Conservation (phyloP, 1,139 yeast species). For the Ogataea hybrid region DNA sequence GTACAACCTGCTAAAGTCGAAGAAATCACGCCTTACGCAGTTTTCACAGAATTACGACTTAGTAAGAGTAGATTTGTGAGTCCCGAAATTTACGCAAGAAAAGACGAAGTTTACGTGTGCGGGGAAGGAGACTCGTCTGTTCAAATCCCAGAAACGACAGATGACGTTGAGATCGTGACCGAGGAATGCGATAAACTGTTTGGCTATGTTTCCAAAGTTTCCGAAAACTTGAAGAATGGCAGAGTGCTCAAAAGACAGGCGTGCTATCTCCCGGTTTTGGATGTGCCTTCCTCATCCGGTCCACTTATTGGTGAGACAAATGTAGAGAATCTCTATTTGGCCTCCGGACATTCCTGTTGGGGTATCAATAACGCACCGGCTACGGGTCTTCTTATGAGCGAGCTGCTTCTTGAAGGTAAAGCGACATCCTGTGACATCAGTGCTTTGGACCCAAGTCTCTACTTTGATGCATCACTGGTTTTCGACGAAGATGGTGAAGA, state of each 20-base stretch:
- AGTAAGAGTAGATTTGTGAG: conserved; percentile 65
- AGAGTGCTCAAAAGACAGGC: conserved; percentile 85
- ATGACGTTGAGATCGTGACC: conserved; percentile 85
- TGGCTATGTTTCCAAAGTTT: conserved; percentile 74
- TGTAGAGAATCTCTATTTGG: conserved; percentile 71
- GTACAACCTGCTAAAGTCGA: conserved; percentile 72
- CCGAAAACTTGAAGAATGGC: conserved; percentile 71
- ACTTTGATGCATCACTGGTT: conserved; percentile 66
- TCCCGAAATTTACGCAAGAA: conserved; percentile 94
- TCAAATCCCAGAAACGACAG: conserved; percentile 91
- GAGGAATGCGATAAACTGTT: conserved; percentile 88
- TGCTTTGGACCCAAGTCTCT: conserved; percentile 79
- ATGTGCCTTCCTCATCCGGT: conserved; percentile 88
- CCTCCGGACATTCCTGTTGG: conserved; percentile 98
- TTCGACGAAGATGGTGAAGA: conserved; percentile 41
- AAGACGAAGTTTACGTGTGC: conserved; percentile 94
- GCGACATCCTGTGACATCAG: conserved; percentile 74
- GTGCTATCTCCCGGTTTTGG: conserved; percentile 91
- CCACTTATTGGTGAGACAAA: conserved; percentile 94
- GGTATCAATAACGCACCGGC: conserved; percentile 98
- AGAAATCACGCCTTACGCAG: conserved; percentile 85
- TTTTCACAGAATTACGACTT: conserved; percentile 84
- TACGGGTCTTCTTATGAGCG: conserved; percentile 90
- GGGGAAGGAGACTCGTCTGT: conserved; percentile 95
- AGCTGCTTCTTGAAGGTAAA: conserved; percentile 81